Base-by-base conservation (phyloP, 768 basidiomycete genomes). In the Clitopilus hobsonii region DNA sequence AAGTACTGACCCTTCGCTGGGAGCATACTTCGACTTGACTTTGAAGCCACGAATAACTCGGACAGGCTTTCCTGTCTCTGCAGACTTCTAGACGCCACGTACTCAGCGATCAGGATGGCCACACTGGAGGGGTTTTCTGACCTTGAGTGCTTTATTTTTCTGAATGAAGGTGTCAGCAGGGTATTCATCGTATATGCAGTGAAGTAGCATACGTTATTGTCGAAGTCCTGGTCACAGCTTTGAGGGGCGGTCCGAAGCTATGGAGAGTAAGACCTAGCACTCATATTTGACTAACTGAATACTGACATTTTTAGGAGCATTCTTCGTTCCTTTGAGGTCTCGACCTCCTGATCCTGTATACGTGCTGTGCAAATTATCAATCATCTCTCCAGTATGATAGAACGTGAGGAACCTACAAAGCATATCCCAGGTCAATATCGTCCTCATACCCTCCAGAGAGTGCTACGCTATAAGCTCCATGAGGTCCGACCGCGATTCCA, bases 161-260 rank as follows among this genome's bases (percentile, higher is more conserved):
- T 53, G 13, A 22, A 26, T 25, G 53, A 10, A 22, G 54, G 38
- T 52, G 47, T 50, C 25, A 47, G 28, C 23, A 24, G 16, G n/a
- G n/a, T n/a, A n/a, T n/a, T 20, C 38, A 36, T 48, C 18, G 54
- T 30, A 57, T 49, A 14, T 1, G 16, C 20, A 48, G 16, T 23
- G 49, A 45, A 25, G 3, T 6, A 55, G 27, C 49, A 57, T 45
- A 79, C 79, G 6, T 65, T 68, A 58, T 89, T 81, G 10, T 93
- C 88, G 58, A 94, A 95, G 1, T 75, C 77, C 66, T 96, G 94
- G 65, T 95, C 84, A 50, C 75, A 86, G 60, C 85, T 91, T 67
- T 97, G 94, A 3, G 86, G 87, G 7, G 89, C 94, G 0, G 94
- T 95, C 13, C 94, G 88, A 45, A 96, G 84, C 90, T 93, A 52